Conservation (phyloP, 495 filamentous ascomycete species). For the Cercophora sp. region DNA sequence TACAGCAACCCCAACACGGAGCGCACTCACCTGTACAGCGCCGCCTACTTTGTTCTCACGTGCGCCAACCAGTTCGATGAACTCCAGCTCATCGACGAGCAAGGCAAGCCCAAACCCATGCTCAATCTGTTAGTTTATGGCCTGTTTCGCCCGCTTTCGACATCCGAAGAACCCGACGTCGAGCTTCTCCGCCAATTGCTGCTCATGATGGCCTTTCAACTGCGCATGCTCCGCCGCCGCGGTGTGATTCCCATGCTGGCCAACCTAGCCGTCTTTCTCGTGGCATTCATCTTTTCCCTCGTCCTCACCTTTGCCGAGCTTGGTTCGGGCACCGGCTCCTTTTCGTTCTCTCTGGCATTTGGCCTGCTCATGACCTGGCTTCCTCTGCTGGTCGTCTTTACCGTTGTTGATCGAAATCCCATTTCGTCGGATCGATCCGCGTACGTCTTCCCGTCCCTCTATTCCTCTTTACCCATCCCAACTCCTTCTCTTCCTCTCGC, state of each 20-base stretch:
- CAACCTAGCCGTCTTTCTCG: background rate
- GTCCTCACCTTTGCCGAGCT: background rate
- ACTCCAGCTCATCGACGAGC: background rate
- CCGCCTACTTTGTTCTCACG: conserved; percentile 12
- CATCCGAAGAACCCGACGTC: background rate
- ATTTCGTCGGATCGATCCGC: conserved; percentile 4
- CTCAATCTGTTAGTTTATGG: background rate
- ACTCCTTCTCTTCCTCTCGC: background rate
- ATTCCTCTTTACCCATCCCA: conserved; percentile 7
- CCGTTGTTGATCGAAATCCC: conserved; percentile 13
- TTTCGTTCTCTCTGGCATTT: background rate
- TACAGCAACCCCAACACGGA: background rate
- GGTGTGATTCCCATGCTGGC: background rate
- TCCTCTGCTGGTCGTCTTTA: conserved; percentile 13
- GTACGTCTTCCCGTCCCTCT: conserved; percentile 9
- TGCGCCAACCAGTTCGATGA: conserved; percentile 13
- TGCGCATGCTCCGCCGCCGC: background rate
- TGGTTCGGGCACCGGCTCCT: background rate
- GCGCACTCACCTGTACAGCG: background rate
- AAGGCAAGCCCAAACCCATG: background rate
- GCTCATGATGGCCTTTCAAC: background rate
- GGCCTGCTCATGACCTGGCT: conserved; percentile 12
- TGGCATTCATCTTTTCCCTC: background rate
- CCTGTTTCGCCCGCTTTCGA: background rate
- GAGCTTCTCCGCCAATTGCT: background rate